Evolutionary conservation across 495 filamentous ascomycete species (phyloP).

Genomic region (Choiromyces venosus): DNA sequence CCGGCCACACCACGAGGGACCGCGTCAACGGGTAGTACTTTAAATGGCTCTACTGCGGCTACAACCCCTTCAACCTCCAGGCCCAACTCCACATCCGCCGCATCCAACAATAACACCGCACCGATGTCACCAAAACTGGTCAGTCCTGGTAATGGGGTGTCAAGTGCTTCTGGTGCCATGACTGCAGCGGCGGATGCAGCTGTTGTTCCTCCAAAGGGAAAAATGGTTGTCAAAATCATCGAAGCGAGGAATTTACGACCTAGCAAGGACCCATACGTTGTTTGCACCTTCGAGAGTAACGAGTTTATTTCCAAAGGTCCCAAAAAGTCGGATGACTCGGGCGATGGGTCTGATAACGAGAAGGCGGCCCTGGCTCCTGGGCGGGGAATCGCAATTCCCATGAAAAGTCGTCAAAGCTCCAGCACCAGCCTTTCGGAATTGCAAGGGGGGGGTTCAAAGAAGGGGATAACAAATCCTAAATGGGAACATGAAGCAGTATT

Average conservation of each 20-base stretch:
- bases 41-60: conserved; percentile 24
- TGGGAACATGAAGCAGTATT: conserved; percentile 96
- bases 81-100: conserved; percentile 22
- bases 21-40: conserved; percentile 35
- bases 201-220: conserved; percentile 75
- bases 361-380: conserved; percentile 19
- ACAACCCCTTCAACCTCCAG: conserved; percentile 23
- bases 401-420: conserved; percentile 91
- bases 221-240: conserved; percentile 78
- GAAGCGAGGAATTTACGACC: conserved; percentile 76
- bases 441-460: conserved; percentile 57
- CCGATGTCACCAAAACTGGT: background rate
- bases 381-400: conserved; percentile 80
- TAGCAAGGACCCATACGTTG: conserved; percentile 84
- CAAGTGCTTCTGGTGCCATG: conserved; percentile 5
- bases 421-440: conserved; percentile 73
- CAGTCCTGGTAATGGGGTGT: background rate
- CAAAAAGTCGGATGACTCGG: conserved; percentile 42
- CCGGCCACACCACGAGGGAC: conserved; percentile 41
- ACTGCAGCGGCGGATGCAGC: conserved; percentile 46
- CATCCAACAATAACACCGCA: conserved; percentile 8
- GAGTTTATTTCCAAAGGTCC: conserved; percentile 90
- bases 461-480: conserved; percentile 75
- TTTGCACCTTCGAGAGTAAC: conserved; percentile 93
- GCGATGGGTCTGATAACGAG: conserved; percentile 17